These are phyloP conservation scores for Aspergillus cavernicola DNA, from an alignment of 495 filamentous ascomycete genomes.

Conservation along the genomic window DNA sequence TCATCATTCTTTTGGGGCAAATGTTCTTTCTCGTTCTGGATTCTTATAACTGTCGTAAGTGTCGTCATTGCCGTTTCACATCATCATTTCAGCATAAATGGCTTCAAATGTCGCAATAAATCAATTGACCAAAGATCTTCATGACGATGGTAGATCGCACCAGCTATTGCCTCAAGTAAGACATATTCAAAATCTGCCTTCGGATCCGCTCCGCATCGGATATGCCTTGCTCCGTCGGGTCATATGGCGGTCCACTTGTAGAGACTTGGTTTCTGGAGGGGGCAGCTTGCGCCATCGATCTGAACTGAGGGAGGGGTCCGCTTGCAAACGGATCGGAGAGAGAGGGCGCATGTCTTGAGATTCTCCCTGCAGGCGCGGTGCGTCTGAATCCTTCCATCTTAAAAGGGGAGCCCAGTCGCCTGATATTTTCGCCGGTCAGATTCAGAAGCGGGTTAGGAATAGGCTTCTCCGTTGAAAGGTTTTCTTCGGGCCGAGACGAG, in stretches of 20 bases:
- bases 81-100: constrained; percentile 23
- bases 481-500: constrained; percentile 33
- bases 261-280: neutral
- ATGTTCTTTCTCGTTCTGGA: constrained; percentile 23
- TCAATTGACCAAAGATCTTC: constrained; percentile 27
- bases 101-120: constrained; percentile 18
- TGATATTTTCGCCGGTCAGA: constrained; percentile 37
- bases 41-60: constrained; percentile 28
- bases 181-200: constrained; percentile 43
- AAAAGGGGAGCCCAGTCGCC: constrained; percentile 53
- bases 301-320: constrained; percentile 20
- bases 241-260: constrained; percentile 26
- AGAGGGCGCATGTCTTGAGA: constrained; percentile 36
- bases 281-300: neutral
- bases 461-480: constrained; percentile 23
- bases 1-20: constrained; percentile 9
- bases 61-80: constrained; percentile 39
- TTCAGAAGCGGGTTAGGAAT: constrained; percentile 27
- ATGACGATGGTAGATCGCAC: constrained; percentile 8
- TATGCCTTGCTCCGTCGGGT: constrained; percentile 39
- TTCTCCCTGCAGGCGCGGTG: constrained; percentile 24
- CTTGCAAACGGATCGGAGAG: constrained; percentile 42
- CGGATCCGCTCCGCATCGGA: constrained; percentile 48
- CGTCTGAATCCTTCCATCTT: constrained; percentile 33
- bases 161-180: constrained; percentile 30